Evolutionary conservation across 345 rosid species (phyloP).

Genomic region (Salix udensis): DNA sequence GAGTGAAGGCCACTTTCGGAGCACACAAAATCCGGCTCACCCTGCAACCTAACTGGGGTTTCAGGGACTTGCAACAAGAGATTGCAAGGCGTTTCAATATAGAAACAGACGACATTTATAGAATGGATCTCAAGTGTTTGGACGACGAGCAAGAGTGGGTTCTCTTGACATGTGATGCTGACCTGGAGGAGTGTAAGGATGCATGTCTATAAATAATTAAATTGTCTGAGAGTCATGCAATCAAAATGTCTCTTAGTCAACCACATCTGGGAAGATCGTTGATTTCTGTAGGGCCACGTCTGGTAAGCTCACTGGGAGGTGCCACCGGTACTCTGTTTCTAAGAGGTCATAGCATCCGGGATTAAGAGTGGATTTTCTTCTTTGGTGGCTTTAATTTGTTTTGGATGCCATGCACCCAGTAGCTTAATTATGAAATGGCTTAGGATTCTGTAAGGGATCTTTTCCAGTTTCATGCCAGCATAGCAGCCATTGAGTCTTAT

Average conservation of each 20-base stretch:
- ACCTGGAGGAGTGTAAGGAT: slow-evolving; percentile 81
- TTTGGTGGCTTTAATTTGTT: neutral
- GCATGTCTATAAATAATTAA: slow-evolving; percentile 57
- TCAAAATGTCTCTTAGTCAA: slow-evolving; percentile 51
- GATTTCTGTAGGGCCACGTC: slow-evolving; percentile 23
- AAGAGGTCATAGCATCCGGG: neutral
- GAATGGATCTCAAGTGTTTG: slow-evolving; percentile 29
- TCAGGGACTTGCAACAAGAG: slow-evolving; percentile 25
- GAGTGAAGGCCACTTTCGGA: slow-evolving; percentile 65
- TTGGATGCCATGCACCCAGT: neutral
- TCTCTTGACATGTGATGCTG: slow-evolving; percentile 33
- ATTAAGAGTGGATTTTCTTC: neutral
- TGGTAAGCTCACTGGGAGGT: too few relatives aligned
- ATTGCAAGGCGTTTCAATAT: slow-evolving; percentile 20
- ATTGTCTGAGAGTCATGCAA: slow-evolving; percentile 43
- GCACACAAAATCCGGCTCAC: slow-evolving; percentile 43
- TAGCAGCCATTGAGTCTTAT: neutral
- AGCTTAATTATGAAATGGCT: slow-evolving; percentile 1
- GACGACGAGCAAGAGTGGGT: slow-evolving; percentile 37
- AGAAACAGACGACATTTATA: slow-evolving; percentile 6
- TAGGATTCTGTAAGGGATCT: neutral
- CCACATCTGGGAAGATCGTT: slow-evolving; percentile 29
- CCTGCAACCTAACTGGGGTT: slow-evolving; percentile 27
- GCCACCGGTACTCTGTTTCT: too few relatives aligned
- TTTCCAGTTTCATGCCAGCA: neutral